Base-by-base conservation (phyloP, 257 asterid species). In the Galeopsis tetrahit region DNA sequence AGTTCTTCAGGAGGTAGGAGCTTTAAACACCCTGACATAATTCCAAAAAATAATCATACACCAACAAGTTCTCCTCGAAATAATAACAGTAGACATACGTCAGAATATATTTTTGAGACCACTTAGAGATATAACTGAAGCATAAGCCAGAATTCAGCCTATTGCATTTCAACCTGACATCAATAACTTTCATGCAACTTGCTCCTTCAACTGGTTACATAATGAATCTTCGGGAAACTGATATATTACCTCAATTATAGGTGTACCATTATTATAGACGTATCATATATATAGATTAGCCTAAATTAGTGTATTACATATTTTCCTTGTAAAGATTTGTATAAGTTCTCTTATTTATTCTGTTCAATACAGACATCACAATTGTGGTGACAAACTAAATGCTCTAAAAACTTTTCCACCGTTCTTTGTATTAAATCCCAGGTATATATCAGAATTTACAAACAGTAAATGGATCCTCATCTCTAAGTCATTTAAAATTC, bases 1-100 rank as follows among this genome's bases (percentile, higher is more conserved):
- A 95, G 96, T 70, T 92, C 96, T 85, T 92, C 96, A 55, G 87
- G 76, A 52, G 96, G 85, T 69, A 89, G 85, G 76, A 92, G 90
- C 85, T 87, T 86, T 88, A 95, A 82, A 81, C 99, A 95, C 63
- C 79, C 99, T 92, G 85, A 74, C 31, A 60, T 15, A 63, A 63
- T 67, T 57, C 69, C 73, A 62, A 66, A 62, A 72, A 14, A 15
- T 61, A 61, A 35, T 68, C 72, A 49, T 39, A 49, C 32, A 74
- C 32, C 40, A 78, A 43, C 62, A 55, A 69, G 59, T n/a, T 11
- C 11, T 33, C 44, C 67, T 51, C n/a, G 51, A 4, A 38, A 34
- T 17, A 28, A 66, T 11, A 38, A 52, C 14, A 51, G 28, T 35
- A 68, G n/a, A 61, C 15, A 31, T 21, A 21, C 28, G 28, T 21